A percentile compares a stretch with the other conserved stretches of the same genome.
These are phyloP conservation scores for Crithidia thermophila DNA, from an alignment of 208 protist species.

Conservation along the genomic window DNA sequence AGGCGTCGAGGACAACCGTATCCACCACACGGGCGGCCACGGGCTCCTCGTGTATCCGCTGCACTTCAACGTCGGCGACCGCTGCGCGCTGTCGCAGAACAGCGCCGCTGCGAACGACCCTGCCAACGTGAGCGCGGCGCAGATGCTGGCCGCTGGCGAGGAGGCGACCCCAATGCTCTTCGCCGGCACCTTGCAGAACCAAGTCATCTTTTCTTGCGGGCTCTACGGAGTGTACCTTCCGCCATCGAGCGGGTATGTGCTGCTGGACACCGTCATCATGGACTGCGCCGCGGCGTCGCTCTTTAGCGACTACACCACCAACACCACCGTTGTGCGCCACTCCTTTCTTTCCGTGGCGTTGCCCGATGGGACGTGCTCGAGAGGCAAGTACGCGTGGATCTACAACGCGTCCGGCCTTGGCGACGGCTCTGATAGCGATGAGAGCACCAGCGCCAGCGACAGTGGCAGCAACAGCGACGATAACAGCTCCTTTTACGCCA, in stretches of 20 bases:
- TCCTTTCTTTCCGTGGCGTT: constrained; percentile 1
- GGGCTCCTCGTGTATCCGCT: constrained; percentile 40
- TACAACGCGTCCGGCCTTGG: no score
- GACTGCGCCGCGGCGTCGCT: constrained; percentile 29
- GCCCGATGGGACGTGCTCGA: constrained; percentile 7
- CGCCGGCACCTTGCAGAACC: constrained; percentile 25
- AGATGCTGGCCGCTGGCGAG: background rate
- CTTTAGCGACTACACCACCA: constrained; percentile 35
- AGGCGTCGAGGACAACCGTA: constrained; percentile 25
- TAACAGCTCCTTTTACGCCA: no score
- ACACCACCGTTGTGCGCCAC: constrained; percentile 9
- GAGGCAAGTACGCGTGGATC: no score
- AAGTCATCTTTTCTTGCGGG: constrained; percentile 35
- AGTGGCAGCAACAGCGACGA: background rate
- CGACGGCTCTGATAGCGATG: no score
- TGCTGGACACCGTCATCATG: constrained; percentile 18
- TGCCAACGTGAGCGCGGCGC: background rate
- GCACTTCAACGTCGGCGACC: constrained; percentile 31
- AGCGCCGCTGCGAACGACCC: constrained; percentile 14
- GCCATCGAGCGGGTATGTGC: constrained; percentile 34
- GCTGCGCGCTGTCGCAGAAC: constrained; percentile 8
- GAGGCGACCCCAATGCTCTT: background rate
- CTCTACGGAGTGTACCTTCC: constrained; percentile 42
- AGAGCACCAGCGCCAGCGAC: no score
- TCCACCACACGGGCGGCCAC: constrained; percentile 31